Evolutionary conservation across 305 asterid species (phyloP), one percentile per base, ranked within the genome.

Genomic region (Plantago coronopus): DNA sequence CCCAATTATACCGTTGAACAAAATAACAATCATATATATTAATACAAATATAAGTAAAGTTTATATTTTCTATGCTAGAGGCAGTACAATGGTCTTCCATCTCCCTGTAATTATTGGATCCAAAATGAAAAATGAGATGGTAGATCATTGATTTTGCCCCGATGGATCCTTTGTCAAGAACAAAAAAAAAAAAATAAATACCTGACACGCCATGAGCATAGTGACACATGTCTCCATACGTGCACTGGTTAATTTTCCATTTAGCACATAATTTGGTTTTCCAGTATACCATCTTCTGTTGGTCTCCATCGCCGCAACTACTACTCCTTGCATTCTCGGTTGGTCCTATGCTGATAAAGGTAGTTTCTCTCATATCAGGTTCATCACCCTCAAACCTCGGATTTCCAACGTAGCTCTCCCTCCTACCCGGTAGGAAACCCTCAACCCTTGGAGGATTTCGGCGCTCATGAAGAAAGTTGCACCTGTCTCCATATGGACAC

Each of bases 151-250:
- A n/a, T n/a, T n/a, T n/a, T n/a, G n/a, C n/a, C n/a, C n/a, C n/a
- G n/a, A n/a, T n/a, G n/a, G n/a, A n/a, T n/a, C n/a, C n/a, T n/a
- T n/a, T n/a, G n/a, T n/a, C n/a, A n/a, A n/a, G n/a, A 25, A 25
- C 31, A 2, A 5, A 25, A 25, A 2, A 25, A 25, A 25, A 25
- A 25, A 25, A 2, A 47, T 7, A 43, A 23, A 49, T 82, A 91
- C 96, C 98, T 72, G 84, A 76, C 44, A 60, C 78, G 45, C 91
- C 98, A 70, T 91, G 97, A 61, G 94, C 97, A 56, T 62, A 91
- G 75, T 88, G 78, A 54, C 95, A 87, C 59, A 84, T 78, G 17
- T 82, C 87, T 29, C 87, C 84, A 59, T 66, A 82, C 16, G 85
- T 80, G 66, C 94, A 85, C 53, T 71, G 85, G 18, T 90, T 88